Evolutionary conservation across 257 asterid species (phyloP).

Genomic region (Ajuga chamaepitys): DNA sequence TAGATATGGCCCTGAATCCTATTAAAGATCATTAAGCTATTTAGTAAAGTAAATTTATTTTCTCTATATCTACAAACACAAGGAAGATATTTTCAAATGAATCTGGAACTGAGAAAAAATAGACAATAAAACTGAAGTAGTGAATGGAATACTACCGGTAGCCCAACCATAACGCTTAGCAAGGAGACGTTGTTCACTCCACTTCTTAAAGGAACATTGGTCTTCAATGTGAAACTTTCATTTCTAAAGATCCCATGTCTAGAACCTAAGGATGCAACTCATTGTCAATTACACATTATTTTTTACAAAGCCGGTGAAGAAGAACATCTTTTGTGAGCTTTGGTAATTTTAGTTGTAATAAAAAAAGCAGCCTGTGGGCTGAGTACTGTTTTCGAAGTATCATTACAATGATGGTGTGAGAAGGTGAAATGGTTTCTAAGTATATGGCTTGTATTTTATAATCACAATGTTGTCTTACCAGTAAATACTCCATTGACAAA

Average conservation of each 20-base stretch:
- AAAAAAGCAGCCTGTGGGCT: background rate
- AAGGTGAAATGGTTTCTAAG: too few relatives aligned
- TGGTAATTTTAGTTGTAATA: background rate
- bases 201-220: constrained; percentile 19
- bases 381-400: too few relatives aligned
- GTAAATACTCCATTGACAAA: constrained; percentile 50
- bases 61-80: background rate
- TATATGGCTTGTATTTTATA: background rate
- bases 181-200: constrained; percentile 63
- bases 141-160: constrained; percentile 43
- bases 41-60: background rate
- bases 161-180: constrained; percentile 68
- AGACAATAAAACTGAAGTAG: background rate
- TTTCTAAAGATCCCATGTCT: constrained; percentile 42
- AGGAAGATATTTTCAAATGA: background rate
- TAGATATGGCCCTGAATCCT: constrained; percentile 78
- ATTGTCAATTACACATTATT: background rate
- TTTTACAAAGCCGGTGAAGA: too few relatives aligned
- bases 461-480: constrained; percentile 30
- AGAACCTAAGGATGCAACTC: constrained; percentile 36
- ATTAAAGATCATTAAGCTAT: background rate
- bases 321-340: background rate
- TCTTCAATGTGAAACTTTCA: constrained; percentile 33
- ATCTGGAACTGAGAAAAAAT: background rate
- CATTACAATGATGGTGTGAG: too few relatives aligned